Base-by-base conservation (phyloP, 768 basidiomycete species). In the Boletus insuetus region DNA sequence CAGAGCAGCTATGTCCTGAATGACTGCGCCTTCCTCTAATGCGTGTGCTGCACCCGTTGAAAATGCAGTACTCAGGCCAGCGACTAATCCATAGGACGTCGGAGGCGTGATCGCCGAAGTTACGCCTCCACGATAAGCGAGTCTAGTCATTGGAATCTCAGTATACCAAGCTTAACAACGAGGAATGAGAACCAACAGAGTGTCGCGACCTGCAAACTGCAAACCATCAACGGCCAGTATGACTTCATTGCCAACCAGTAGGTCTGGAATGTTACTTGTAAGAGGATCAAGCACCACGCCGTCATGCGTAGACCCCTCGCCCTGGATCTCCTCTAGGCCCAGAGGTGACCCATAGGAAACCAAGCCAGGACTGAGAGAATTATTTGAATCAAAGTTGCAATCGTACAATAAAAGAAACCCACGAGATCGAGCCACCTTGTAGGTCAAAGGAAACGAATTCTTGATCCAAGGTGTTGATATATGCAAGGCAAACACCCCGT, bases 221-320 rank as follows among this genome's bases (percentile, higher is more conserved):
- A 90, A 76, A 0, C 92, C 91, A 64, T 94, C 91, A 5, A 80
- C 79, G 10, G 88, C 92, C 34, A 77, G 77, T 22, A 81, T 72
- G n/a, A 81, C 66, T n/a, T 70, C 69, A 6, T 68, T 68, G 0
- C 70, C 75, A 4, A 62, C 69, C 14, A 74, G 53, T 35, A 80
- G 58, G 3, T 53, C 54, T 10, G 80, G 79, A 13, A 75, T 64
- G 11, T 50, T 34, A 39, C 54, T 59, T 54, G 68, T 43, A 58
- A 73, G 52, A 44, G 77, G 74, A 60, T 81, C 83, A 29, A 74
- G 14, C 78, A 80, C 79, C 42, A 74, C 71, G 2, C 85, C 85
- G 51, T 86, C 86, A 16, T 77, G 77, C 7, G 87, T 86, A 22
- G 77, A 75, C 17, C 64, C 45, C 64, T 86, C 85, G 19, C 68